Evolutionary conservation across 768 basidiomycete genomes (phyloP), one percentile per base, ranked within the genome.

Genomic region (Boletus eberwhitei): DNA sequence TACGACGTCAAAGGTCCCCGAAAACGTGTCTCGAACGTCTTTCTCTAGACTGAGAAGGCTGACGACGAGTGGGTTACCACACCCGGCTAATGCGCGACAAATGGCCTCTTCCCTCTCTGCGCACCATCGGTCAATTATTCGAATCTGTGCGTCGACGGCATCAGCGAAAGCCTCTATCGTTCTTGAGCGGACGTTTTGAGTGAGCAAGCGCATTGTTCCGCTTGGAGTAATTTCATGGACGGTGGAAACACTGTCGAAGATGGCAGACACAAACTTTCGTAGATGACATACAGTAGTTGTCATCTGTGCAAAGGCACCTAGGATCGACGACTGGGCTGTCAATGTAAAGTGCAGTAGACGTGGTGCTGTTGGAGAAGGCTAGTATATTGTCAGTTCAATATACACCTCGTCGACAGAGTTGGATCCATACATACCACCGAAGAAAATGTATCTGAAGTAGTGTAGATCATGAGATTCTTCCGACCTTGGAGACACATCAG

Each of bases 101-200:
- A 93, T 86, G 0, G 75, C 73, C 61, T 86, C 83, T 68, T 93
- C 91, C 52, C 74, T 76, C 14, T 64, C 66, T 2, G 90, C 83
- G 64, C 89, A 91, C 88, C 89, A 93, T 7, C 61, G 65, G 52
- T 88, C 79, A 56, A 93, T 82, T 5, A 57, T 57, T 21, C 75
- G 78, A 4, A 90, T 71, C 52, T 88, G 82, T 21, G 72, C 59
- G 55, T 84, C 82, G 43, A 92, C 71, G 0, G 88, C 89, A 52
- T 91, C 88, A 1, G 87, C 82, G 64, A 91, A 91, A 0, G 91
- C 91, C 66, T 93, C 88, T n/a, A 89, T 70, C 0, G 88, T 90
- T 32, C 78, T 79, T 11, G 84, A 82, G 11, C 60, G 43, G 52
- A 57, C 57, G 46, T 42, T 61, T 32, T 65, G 64, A 32, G 62